phyloP scores from a whole-genome alignment of 139 green algal species.

The Spirogloea muscicola region DNA sequence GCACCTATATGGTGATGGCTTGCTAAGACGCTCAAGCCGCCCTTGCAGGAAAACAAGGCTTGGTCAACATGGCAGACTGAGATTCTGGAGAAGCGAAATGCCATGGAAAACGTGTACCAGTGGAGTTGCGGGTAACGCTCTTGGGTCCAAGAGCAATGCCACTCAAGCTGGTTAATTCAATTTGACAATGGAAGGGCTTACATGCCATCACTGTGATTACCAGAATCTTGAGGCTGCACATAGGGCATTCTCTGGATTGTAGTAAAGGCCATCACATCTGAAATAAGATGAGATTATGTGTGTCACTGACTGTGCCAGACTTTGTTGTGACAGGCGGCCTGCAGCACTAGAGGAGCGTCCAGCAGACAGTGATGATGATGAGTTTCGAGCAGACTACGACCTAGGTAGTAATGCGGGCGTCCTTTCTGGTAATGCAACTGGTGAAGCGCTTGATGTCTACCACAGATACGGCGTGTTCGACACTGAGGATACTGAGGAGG shows the following conservation, averaged over 20 bases:
- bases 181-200: not conserved
- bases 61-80: conserved; percentile 35
- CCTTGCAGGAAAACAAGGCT: conserved; percentile 23
- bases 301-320: not conserved
- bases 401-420: conserved; percentile 34
- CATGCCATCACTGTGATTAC: conserved; percentile 1
- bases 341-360: conserved; percentile 31
- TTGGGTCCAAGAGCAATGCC: not conserved
- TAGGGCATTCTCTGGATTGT: not conserved
- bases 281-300: not conserved
- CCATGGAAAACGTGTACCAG: conserved; percentile 40
- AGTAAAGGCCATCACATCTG: conserved; percentile 3
- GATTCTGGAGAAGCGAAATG: conserved; percentile 36
- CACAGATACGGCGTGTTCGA: conserved; percentile 5
- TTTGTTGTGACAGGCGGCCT: conserved; percentile 24
- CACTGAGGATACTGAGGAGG: conserved; percentile 16
- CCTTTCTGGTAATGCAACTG: not conserved
- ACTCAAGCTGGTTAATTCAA: not conserved
- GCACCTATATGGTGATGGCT: no score
- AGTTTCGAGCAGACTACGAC: conserved; percentile 28
- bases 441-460: conserved; percentile 9
- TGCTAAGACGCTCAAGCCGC: no score
- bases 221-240: not conserved
- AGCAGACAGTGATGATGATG: conserved; percentile 36
- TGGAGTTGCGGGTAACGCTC: conserved; percentile 38